phyloP scores from a whole-genome alignment of 495 filamentous ascomycete species.

The Penicillium fimorum region DNA sequence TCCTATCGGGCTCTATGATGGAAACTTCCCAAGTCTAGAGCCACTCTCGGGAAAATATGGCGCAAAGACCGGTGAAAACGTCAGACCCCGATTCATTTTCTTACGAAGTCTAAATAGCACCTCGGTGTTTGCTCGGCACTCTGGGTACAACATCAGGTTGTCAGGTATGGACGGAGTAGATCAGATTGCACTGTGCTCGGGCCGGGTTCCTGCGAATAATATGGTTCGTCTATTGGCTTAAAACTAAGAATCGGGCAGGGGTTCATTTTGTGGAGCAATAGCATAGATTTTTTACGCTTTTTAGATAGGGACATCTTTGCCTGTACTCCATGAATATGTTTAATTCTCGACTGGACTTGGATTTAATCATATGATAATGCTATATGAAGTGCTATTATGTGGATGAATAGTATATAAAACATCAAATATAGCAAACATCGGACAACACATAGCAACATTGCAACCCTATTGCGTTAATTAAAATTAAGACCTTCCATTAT shows the following conservation, averaged over 20 bases:
- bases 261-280: slow-evolving; percentile 10
- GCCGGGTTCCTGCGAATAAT: slow-evolving; percentile 12
- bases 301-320: not conserved
- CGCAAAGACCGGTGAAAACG: not conserved
- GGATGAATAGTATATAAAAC: not conserved
- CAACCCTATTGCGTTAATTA: not conserved
- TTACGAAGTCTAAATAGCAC: slow-evolving; percentile 5
- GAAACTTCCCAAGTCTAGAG: not conserved
- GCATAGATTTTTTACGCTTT: slow-evolving; percentile 13
- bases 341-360: not conserved
- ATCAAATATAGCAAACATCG: not conserved
- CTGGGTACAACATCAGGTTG: not conserved
- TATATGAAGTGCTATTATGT: not conserved
- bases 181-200: slow-evolving; percentile 11
- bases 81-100: slow-evolving; percentile 22
- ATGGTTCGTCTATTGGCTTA: not conserved
- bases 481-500: not conserved
- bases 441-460: not conserved
- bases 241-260: slow-evolving; percentile 1
- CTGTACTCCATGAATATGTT: not conserved
- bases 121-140: slow-evolving; percentile 4
- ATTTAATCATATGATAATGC: not conserved
- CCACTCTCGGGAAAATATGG: not conserved
- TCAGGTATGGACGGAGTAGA: slow-evolving; percentile 3
- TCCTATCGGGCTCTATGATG: slow-evolving; percentile 5